Conservation (phyloP, 352 stramenopile species). For the Phytophthora palmivora region DNA sequence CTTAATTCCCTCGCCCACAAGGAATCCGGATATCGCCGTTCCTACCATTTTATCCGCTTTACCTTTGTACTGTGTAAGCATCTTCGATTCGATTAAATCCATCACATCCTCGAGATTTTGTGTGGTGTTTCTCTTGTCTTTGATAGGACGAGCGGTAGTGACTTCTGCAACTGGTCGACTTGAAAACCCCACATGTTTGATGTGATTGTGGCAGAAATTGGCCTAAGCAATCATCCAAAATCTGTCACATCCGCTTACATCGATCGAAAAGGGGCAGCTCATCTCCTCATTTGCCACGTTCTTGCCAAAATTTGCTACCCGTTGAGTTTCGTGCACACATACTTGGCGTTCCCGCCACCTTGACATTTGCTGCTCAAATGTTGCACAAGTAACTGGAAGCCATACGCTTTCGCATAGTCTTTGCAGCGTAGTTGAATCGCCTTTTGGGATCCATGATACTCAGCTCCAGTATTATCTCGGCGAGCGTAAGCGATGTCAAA, state of each 20-base stretch:
- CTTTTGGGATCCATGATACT: constrained; percentile 2
- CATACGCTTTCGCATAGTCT: background rate
- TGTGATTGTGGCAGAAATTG: constrained; percentile 28
- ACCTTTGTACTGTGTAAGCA: constrained; percentile 6
- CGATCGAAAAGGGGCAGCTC: background rate
- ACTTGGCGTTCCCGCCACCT: constrained; percentile 22
- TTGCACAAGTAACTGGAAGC: background rate
- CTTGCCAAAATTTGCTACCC: constrained; percentile 17
- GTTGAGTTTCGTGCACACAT: constrained; percentile 30
- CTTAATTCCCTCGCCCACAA: no score
- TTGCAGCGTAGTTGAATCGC: constrained; percentile 7
- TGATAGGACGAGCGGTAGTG: background rate
- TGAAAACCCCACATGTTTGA: constrained; percentile 13
- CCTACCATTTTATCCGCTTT: constrained; percentile 8
- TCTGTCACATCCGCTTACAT: background rate
- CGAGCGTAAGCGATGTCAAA: no score
- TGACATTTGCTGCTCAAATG: background rate
- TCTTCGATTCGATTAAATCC: constrained; percentile 6
- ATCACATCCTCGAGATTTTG: no score
- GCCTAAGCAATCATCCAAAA: constrained; percentile 16
- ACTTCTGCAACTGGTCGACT: background rate
- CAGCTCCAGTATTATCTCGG: background rate
- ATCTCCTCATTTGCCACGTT: background rate
- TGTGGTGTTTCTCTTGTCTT: no score
- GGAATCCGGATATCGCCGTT: background rate